Conservation (phyloP, 257 asterid species). For the Ophiorrhiza pumila region DNA sequence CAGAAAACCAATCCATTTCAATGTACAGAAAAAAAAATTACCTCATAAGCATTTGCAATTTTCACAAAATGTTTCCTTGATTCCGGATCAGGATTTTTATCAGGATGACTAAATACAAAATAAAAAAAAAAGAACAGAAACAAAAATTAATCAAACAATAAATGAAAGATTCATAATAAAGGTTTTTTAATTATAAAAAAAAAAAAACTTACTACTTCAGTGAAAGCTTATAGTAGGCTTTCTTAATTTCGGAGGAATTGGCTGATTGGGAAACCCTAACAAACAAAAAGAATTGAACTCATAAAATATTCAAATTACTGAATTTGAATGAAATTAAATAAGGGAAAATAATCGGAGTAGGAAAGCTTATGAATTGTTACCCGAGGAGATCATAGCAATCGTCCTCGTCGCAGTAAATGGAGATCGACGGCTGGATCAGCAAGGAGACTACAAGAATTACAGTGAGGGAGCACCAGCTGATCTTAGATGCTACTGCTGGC, state of each 20-base stretch:
- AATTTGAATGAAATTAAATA: neutral
- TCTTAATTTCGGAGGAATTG: slow-evolving; percentile 46
- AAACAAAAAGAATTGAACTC: slow-evolving; percentile 8
- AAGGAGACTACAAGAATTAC: slow-evolving; percentile 36
- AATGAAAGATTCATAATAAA: neutral
- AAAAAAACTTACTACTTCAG: slow-evolving; percentile 55
- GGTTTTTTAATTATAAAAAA: neutral
- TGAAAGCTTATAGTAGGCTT: slow-evolving; percentile 60
- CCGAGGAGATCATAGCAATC: slow-evolving; percentile 95
- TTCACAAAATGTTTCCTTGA: slow-evolving; percentile 74
- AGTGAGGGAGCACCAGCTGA: slow-evolving; percentile 49
- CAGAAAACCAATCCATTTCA: neutral
- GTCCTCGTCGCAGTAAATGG: slow-evolving; percentile 95
- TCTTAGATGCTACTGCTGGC: slow-evolving; percentile 42
- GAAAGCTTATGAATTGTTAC: slow-evolving; percentile 26
- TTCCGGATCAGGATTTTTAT: slow-evolving; percentile 90
- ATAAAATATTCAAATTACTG: neutral
- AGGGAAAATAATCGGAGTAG: neutral
- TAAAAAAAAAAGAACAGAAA: neutral
- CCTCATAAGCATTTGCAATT: slow-evolving; percentile 96
- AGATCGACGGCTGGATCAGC: slow-evolving; percentile 61
- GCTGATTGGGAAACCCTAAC: slow-evolving; percentile 47
- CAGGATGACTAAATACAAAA: slow-evolving; percentile 64
- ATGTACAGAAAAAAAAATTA: slow-evolving; percentile 16
- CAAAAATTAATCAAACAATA: slow-evolving; percentile 1